Conservation (phyloP, 495 filamentous ascomycete genomes). For the Bathelium albidoporum region DNA sequence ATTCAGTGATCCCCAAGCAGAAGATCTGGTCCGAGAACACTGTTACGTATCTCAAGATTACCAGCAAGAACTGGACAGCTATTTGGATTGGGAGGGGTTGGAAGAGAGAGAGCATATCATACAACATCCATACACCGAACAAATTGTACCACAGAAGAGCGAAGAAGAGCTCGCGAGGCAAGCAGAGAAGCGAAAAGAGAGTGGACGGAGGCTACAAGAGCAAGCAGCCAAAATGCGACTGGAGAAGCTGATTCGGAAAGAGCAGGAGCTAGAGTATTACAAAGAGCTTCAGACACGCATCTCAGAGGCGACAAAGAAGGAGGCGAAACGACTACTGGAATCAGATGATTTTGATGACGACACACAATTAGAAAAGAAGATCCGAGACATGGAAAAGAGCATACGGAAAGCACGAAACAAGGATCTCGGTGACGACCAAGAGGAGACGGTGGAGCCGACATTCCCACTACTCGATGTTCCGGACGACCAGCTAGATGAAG, state of each 20-base stretch:
- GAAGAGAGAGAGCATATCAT: conserved; percentile 82
- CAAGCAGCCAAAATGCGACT: conserved; percentile 94
- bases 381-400: conserved; percentile 79
- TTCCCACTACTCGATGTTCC: conserved; percentile 83
- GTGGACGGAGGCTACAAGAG: conserved; percentile 81
- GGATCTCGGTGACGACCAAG: conserved; percentile 75
- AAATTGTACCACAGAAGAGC: conserved; percentile 75
- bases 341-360: conserved; percentile 89
- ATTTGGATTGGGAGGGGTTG: conserved; percentile 76
- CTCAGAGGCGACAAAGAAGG: conserved; percentile 66
- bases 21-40: conserved; percentile 76
- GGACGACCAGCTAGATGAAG: conserved; percentile 88
- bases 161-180: conserved; percentile 83
- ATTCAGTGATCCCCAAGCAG: conserved; percentile 72
- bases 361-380: conserved; percentile 60
- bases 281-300: conserved; percentile 63
- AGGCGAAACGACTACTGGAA: conserved; percentile 73
- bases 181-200: conserved; percentile 87
- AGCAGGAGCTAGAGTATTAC: conserved; percentile 91
- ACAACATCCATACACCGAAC: conserved; percentile 88
- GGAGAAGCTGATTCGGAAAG: conserved; percentile 88
- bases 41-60: conserved; percentile 83
- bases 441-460: conserved; percentile 62
- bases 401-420: conserved; percentile 84
- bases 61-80: conserved; percentile 59